Conservation (phyloP, 2,329 filamentous ascomycete species). For the Cladophialophora bantiana region DNA sequence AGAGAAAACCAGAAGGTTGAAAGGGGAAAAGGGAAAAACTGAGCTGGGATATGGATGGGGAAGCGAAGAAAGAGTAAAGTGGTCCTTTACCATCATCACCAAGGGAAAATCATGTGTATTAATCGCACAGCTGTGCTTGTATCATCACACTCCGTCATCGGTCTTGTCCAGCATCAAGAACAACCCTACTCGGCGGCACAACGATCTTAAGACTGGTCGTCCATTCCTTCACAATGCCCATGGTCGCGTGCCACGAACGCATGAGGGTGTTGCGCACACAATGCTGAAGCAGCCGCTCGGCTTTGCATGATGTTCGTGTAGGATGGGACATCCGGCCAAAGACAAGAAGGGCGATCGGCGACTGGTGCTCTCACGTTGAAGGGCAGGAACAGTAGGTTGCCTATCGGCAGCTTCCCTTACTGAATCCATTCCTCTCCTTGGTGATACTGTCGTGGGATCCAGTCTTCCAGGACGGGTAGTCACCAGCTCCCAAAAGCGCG, state of each 20-base stretch:
- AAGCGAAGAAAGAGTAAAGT: neutral
- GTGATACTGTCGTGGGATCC: neutral
- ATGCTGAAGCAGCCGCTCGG: neutral
- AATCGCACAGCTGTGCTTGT: slow-evolving; percentile 3
- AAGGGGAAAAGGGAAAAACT: neutral
- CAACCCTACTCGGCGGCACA: neutral
- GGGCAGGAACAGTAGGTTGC: neutral
- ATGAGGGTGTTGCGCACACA: neutral
- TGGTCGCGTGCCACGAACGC: neutral
- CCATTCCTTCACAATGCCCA: neutral
- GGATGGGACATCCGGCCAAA: neutral
- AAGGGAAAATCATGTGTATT: slow-evolving; percentile 5
- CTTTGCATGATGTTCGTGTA: neutral
- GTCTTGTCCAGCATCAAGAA: neutral
- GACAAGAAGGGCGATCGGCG: neutral
- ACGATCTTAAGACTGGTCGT: neutral
- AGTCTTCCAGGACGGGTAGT: neutral
- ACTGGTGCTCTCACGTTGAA: neutral
- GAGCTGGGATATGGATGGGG: neutral
- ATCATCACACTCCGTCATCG: neutral
- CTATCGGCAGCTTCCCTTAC: neutral
- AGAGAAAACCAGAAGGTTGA: neutral
- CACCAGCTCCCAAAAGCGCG: neutral
- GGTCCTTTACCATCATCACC: neutral
- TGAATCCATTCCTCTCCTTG: neutral